Percentiles rank a stretch among this genome's conserved stretches.
These are phyloP conservation scores for Dioszegia crocea DNA, from an alignment of 768 basidiomycete species.

Conservation along the genomic window DNA sequence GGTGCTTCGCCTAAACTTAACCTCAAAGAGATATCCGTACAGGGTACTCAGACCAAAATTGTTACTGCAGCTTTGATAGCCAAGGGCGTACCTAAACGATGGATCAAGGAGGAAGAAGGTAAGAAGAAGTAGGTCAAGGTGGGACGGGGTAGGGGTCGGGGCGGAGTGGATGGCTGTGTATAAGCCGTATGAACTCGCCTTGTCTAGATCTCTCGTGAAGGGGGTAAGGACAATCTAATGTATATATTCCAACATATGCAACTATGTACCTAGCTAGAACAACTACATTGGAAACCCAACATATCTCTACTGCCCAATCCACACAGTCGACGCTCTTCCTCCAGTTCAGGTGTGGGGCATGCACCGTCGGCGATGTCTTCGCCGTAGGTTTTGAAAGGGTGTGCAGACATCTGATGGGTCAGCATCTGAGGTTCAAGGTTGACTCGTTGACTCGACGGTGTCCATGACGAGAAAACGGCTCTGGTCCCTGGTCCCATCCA, in stretches of 20 bases:
- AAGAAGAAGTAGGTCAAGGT: conserved; percentile 11
- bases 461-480: no score
- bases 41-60: conserved; percentile 70
- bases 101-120: conserved; percentile 58
- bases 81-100: conserved; percentile 74
- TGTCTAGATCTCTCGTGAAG: no score
- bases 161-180: no score
- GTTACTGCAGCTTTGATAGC: conserved; percentile 65
- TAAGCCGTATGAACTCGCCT: no score
- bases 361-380: conserved; percentile 55
- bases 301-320: conserved; percentile 68
- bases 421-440: no score
- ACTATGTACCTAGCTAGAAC: conserved; percentile 58
- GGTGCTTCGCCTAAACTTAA: conserved; percentile 41
- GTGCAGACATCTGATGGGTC: conserved; percentile 67
- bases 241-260: not conserved
- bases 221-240: no score
- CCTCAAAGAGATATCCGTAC: conserved; percentile 69
- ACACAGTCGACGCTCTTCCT: conserved; percentile 64
- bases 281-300: conserved; percentile 90
- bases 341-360: conserved; percentile 48
- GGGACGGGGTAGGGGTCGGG: no score
- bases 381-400: conserved; percentile 84
- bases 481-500: no score
- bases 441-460: no score